Conservation (phyloP, 352 stramenopile genomes). For the Phytopythium ostracodes region DNA sequence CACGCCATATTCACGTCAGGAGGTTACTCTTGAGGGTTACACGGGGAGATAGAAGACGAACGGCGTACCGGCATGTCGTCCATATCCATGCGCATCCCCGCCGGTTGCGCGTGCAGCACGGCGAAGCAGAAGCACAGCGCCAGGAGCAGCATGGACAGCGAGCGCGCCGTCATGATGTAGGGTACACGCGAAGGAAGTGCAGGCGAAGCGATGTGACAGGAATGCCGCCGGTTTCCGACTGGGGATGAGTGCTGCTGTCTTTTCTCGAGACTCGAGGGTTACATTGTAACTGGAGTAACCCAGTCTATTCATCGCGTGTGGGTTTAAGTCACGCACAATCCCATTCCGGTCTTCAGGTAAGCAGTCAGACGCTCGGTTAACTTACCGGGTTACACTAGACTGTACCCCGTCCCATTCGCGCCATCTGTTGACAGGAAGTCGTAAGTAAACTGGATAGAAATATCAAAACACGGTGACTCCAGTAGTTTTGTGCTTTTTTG, state of each 20-base stretch:
- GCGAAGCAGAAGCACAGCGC: constrained; percentile 7
- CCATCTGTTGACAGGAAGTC: no score
- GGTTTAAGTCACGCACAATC: not conserved
- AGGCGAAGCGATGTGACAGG: not conserved
- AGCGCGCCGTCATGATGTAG: not conserved
- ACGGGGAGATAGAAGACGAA: not conserved
- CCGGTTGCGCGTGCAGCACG: constrained; percentile 4
- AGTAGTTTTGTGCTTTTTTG: not conserved
- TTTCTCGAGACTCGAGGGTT: not conserved
- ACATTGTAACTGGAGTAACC: not conserved
- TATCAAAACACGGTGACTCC: not conserved
- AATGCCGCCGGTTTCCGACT: not conserved
- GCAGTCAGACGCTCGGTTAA: no score
- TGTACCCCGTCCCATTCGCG: no score
- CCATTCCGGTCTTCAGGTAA: not conserved
- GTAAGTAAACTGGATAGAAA: not conserved
- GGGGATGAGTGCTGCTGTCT: not conserved
- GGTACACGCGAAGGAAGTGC: no score
- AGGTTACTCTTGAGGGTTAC: not conserved
- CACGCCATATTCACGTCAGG: not conserved
- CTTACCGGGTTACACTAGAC: no score
- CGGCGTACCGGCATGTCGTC: constrained; percentile 48
- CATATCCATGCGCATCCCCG: constrained; percentile 34
- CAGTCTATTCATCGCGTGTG: not conserved
- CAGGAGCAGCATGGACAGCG: constrained; percentile 14